Conservation (phyloP, 441 rosid genomes). For the Codiaeum variegatum region DNA sequence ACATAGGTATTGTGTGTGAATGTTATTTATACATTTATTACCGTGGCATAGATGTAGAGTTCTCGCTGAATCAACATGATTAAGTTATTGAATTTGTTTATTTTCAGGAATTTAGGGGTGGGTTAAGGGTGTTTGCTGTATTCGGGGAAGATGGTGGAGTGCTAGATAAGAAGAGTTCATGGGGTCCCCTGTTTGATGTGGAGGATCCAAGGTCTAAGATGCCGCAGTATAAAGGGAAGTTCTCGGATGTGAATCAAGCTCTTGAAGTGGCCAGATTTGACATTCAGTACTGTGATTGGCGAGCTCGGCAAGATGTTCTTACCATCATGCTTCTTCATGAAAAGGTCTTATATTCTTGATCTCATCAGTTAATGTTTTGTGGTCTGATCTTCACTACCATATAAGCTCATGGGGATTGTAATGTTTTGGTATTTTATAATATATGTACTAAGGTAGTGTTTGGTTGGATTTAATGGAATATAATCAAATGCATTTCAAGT, state of each 20-base stretch:
- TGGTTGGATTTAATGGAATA: no score
- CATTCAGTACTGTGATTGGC: conserved; percentile 88
- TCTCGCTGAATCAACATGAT: neutral
- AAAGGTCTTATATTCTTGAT: conserved; percentile 44
- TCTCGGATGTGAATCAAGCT: conserved; percentile 82
- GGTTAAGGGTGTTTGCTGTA: conserved; percentile 70
- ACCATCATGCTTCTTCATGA: conserved; percentile 86
- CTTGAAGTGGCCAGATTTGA: conserved; percentile 86
- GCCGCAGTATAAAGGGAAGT: conserved; percentile 77
- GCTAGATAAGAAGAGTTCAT: conserved; percentile 62
- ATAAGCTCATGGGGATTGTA: no score
- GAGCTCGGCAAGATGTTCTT: conserved; percentile 90
- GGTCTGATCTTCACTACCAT: no score
- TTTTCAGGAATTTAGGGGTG: conserved; percentile 56
- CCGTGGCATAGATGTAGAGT: neutral
- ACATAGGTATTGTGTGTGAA: neutral
- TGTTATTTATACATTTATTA: neutral
- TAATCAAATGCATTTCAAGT: no score
- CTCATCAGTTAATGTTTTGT: neutral
- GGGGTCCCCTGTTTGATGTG: conserved; percentile 75
- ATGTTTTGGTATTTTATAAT: no score
- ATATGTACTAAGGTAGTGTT: no score
- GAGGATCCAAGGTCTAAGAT: conserved; percentile 90
- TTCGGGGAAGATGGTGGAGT: conserved; percentile 65
- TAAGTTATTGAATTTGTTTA: conserved; percentile 8